Evolutionary conservation across 129 eudicot genomes (phyloP), one percentile per base, ranked within the genome.

Genomic region (Flaveria brownii): DNA sequence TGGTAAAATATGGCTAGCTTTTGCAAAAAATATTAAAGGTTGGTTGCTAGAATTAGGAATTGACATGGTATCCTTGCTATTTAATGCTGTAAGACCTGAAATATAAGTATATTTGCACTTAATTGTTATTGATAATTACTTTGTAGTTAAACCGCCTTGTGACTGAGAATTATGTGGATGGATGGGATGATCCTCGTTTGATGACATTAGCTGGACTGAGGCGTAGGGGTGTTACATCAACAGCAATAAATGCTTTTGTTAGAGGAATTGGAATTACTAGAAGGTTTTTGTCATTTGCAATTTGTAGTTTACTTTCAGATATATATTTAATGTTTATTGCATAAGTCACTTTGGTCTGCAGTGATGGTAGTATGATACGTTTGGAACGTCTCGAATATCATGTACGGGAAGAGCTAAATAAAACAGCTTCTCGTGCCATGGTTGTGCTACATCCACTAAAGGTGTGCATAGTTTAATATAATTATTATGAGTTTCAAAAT

Each of bases 121-220:
- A 52, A 13, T 28, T 30, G 20, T 63, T 28, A 13, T 30, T 63
- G 68, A 28, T 63, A 8, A 63, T 63, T 63, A 7, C 68, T 25
- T 75, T 86, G 84, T 83, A 95, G 99, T 84, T 95, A 63, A 95
- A 91, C 54, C 90, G 94, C n/a, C 99, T 95, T 69, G 97, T 95
- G 50, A 91, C 97, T 26, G 96, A 95, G 60, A 91, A 87, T 13
- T 86, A 86, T 81, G 97, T 95, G 25, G 97, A 95, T 82, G 99
- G 99, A 70, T 95, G 99, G 99, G 99, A 95, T 79, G 99, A 95
- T 77, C 99, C 99, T 66, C 96, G 99, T n/a, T 66, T 95, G 78
- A 95, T 95, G 99, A 95, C 99, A 1, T 82, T 95, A 26, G 90
- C 97, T 54, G 99, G 97, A 51, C 77, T 95, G 83, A 79, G 97